These are phyloP conservation scores for Yamadazyma akitaensis DNA, from an alignment of 805 yeast species.

Conservation along the genomic window DNA sequence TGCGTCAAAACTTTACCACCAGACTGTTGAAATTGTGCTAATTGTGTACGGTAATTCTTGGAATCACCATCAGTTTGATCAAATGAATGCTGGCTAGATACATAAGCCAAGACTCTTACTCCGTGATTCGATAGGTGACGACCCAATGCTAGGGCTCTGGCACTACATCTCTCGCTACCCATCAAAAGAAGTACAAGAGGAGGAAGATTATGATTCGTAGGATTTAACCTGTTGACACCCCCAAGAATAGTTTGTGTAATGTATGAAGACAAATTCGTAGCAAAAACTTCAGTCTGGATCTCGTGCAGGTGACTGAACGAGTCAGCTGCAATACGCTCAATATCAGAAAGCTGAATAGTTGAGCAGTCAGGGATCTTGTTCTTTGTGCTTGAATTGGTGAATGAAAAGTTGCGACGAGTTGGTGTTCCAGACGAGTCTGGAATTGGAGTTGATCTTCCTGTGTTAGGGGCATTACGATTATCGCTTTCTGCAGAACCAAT, in stretches of 20 bases:
- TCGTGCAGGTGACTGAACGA: slow-evolving; percentile 47
- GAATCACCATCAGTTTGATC: slow-evolving; percentile 29
- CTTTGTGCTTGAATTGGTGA: slow-evolving; percentile 19
- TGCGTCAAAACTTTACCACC: slow-evolving; percentile 64
- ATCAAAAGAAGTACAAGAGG: slow-evolving; percentile 70
- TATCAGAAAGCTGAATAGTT: slow-evolving; percentile 74
- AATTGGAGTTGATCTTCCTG: slow-evolving; percentile 17
- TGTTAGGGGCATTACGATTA: slow-evolving; percentile 10
- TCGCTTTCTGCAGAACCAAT: slow-evolving; percentile 24
- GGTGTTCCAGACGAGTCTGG: slow-evolving; percentile 10
- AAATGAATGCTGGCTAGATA: slow-evolving; percentile 30
- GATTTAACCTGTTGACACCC: slow-evolving; percentile 60
- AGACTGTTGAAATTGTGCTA: slow-evolving; percentile 50
- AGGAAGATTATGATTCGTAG: slow-evolving; percentile 69
- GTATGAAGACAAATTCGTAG: slow-evolving; percentile 59
- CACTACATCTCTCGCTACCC: slow-evolving; percentile 75
- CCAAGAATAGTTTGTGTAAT: slow-evolving; percentile 59
- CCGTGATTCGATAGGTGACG: slow-evolving; percentile 76
- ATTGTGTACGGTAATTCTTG: slow-evolving; percentile 41
- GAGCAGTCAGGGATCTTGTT: slow-evolving; percentile 59
- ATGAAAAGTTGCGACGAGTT: slow-evolving; percentile 16
- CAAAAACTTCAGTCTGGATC: slow-evolving; percentile 60
- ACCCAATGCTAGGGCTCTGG: slow-evolving; percentile 73
- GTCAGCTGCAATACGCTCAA: slow-evolving; percentile 58
- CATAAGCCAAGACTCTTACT: slow-evolving; percentile 59